Evolutionary conservation across 768 basidiomycete genomes (phyloP).

Genomic region (Naganishia antarctica): DNA sequence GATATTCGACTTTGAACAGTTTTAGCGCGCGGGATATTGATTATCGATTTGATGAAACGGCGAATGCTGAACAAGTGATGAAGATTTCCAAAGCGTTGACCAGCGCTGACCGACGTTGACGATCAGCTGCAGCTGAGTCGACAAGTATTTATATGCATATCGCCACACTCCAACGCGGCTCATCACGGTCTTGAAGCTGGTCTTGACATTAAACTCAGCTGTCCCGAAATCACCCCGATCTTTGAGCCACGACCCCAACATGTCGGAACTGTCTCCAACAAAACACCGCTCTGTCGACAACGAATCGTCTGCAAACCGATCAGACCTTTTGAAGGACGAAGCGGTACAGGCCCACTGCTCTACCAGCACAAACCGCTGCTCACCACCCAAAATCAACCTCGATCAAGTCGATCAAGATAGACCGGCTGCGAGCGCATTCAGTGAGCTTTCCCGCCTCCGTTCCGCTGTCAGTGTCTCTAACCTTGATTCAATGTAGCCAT

Average conservation of each 20-base stretch:
- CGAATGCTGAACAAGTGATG: too few relatives aligned
- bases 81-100: too few relatives aligned
- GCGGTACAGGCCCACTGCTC: neutral
- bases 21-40: neutral
- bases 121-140: too few relatives aligned
- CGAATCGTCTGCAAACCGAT: slow-evolving; percentile 11
- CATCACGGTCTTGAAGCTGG: too few relatives aligned
- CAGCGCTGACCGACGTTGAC: too few relatives aligned
- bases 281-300: neutral
- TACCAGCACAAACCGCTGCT: neutral
- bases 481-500: slow-evolving; percentile 17
- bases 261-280: neutral
- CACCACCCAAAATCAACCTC: slow-evolving; percentile 1
- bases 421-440: slow-evolving; percentile 17
- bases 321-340: slow-evolving; percentile 9
- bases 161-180: too few relatives aligned
- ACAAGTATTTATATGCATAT: too few relatives aligned
- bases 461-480: neutral
- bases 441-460: neutral
- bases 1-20: neutral
- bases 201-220: too few relatives aligned
- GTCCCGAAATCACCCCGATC: neutral
- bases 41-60: neutral
- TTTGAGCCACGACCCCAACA: neutral
- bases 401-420: neutral